Evolutionary conservation across 2,329 filamentous ascomycete species (phyloP), one percentile per base, ranked within the genome.

Genomic region (Colletotrichum endophyticum): DNA sequence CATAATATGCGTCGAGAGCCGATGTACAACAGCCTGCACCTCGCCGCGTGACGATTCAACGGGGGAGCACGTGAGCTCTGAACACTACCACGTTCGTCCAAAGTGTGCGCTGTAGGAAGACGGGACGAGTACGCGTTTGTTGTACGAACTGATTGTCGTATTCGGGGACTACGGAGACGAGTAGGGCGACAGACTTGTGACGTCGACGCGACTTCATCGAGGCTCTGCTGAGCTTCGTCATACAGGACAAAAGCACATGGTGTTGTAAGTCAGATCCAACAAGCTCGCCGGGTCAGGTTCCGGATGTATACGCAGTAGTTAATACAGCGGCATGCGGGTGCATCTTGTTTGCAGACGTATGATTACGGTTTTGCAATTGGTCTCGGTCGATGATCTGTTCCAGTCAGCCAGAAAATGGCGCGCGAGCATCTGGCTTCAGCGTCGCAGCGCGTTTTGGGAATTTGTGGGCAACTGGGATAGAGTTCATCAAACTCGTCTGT

Each of bases 381-480:
- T 39, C 36, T 71, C 39, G 44, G 36, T 44, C 15, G 36, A 28
- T 25, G 39, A 39, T 27, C 59, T 71, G 25, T 28, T 64, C 36
- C 57, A 19, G 59, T 25, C 22, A 28, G 63, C 34, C 39, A 7
- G n/a, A 19, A n/a, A n/a, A 28, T 59, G 11, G 28, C 53, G 36
- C 68, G 28, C 34, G 36, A 36, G 62, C 72, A 32, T 25, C 53
- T 66, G 28, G 36, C 36, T 75, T 53, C 36, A 32, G 28, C 22
- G 28, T 72, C 66, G 62, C 69, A 67, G 27, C 34, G 36, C 62
- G 69, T 72, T 66, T 62, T 67, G 61, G 16, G n/a, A 39, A 30
- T 62, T 39, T 30, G 59, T 72, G 53, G 73, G 30, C 61, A 72
- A 67, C 62, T 53, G 49, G 73, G 73, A 72, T 72, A 72, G 59